Evolutionary conservation across 345 rosid genomes (phyloP), one percentile per base, ranked within the genome.

Genomic region (Raphanus raphanistrum): DNA sequence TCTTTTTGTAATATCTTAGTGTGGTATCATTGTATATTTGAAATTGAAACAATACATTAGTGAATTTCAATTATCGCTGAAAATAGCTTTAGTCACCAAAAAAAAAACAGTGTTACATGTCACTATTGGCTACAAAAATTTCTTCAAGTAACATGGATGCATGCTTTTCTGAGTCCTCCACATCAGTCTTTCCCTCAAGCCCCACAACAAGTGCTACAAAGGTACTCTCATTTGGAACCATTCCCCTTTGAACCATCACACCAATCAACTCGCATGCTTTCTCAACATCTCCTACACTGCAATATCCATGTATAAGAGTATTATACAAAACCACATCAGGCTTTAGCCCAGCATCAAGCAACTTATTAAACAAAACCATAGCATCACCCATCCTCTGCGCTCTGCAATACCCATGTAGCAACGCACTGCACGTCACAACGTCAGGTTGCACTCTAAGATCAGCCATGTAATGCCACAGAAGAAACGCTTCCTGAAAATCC

Each of bases 1-100:
- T 31, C 35, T 48, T 41, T 64, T 31, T 59, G 63, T 66, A 67
- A 61, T 61, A 32, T 63, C 43, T 58, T 67, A 5, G 36, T 68
- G 94, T 86, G 86, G 81, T 77, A 83, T 82, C 29, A 57, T 68
- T 92, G 94, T 90, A 87, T 83, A 87, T 83, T 82, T 82, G 86
- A 83, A 84, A 81, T 82, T 38, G 63, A 7, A 50, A 33, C 32
- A 2, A 73, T 52, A 12, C 43, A 38, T 32, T 74, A 33, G 71
- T 26, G 55, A 74, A 7, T 33, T 36, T 60, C 63, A 57, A 8
- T 35, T 25, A 16, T 13, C 68, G 17, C 13, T 50, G 55, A 50
- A 45, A 32, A 62, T 21, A 21, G 21, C 21, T 21, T 21, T 21
- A 21, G n/a, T 50, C 55, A 50, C 21, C 21, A 50, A 50, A n/a